Evolutionary conservation across 805 yeast species (phyloP), one percentile per base, ranked within the genome.

Genomic region (Suhomyces xylopsoci): DNA sequence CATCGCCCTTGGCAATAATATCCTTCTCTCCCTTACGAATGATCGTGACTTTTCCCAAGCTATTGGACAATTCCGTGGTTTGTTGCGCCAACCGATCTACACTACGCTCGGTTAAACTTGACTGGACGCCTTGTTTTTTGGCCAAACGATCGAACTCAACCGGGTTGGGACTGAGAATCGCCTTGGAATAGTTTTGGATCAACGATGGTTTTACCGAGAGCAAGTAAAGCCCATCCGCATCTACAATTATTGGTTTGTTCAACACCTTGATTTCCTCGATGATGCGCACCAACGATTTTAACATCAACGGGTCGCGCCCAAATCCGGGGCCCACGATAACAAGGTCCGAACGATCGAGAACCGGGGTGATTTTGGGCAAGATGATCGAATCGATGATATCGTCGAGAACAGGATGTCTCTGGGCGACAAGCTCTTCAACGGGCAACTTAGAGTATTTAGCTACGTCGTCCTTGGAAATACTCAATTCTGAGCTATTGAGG

Each of bases 261-360:
- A 83, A 72, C 20, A 76, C 71, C 60, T 76, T 81, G 46, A 87
- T 78, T 55, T 82, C 83, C 55, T 74, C 74, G 43, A 91, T 75
- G 19, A 90, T 77, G 28, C 75, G 63, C n/a, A 77, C 76, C 52
- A 87, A 77, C 1, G 87, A 79, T 47, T 77, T 74, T 50, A 86
- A 67, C 90, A 90, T 86, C 34, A 80, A 62, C 4, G 69, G 67
- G 65, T 91, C 96, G 47, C 99, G 76, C 0, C 99, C 99, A 53
- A 92, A 79, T 0, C 98, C 99, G 0, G 98, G 98, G 0, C 98
- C 98, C 38, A 93, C 78, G 1, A 94, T 89, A 25, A 91, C 83
- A 7, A 85, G 88, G 62, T 93, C 96, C 54, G 90, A 81, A 46
- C 96, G 71, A 36, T 77, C 76, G 36, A 93, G 69, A 20, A 92